phyloP scores from a whole-genome alignment of 140 eudicot genomes.

The Oenanthe javanica region DNA sequence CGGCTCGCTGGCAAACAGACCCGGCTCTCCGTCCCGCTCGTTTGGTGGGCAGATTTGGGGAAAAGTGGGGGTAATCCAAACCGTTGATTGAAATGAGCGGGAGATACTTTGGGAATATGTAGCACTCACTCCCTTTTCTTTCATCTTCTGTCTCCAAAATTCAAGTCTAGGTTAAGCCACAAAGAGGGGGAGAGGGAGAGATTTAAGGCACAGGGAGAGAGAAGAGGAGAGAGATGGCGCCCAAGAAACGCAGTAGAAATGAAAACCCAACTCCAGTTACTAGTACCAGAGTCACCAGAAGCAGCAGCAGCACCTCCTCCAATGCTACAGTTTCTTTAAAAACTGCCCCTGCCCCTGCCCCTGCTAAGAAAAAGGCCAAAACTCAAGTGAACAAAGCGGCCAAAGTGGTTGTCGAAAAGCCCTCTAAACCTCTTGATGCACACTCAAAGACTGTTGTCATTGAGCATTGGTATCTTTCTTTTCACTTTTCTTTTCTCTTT shows the following conservation, averaged over 20 bases:
- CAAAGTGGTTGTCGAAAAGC: not conserved
- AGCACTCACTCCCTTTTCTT: not conserved
- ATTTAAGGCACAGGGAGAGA: no score
- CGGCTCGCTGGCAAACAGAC: no score
- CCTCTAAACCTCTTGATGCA: not conserved
- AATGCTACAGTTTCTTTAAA: not conserved
- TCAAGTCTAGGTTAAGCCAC: not conserved
- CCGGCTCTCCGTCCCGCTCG: no score
- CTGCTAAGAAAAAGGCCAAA: not conserved
- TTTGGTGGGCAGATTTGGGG: no score
- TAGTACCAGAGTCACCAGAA: not conserved
- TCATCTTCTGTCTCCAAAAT: not conserved
- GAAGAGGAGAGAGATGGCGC: not conserved
- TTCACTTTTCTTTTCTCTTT: not conserved
- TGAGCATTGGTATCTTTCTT: slow-evolving; percentile 1
- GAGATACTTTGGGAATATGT: not conserved
- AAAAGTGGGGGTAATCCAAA: not conserved
- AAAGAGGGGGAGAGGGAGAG: not conserved
- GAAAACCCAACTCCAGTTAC: not conserved
- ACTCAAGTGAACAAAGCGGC: not conserved
- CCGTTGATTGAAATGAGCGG: not conserved
- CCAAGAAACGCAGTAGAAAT: slow-evolving; percentile 2
- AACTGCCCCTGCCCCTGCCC: not conserved
- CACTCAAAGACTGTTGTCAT: not conserved
- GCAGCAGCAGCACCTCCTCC: not conserved